Evolutionary conservation across 495 filamentous ascomycete species (phyloP).

Genomic region (Cryomyces antarcticus): DNA sequence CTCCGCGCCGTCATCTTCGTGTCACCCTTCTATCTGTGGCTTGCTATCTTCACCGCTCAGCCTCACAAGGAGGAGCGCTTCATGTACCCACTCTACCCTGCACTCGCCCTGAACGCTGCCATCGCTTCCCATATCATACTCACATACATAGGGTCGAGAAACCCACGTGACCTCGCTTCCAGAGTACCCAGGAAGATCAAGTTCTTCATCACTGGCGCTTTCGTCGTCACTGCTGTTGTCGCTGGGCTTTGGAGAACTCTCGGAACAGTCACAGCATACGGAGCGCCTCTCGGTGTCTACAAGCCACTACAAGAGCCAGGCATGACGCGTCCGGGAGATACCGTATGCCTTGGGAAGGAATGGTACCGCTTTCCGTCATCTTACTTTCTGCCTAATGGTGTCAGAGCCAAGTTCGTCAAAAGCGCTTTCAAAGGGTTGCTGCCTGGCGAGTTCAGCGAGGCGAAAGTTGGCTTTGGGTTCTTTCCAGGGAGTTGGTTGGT

Average conservation of each 20-base stretch:
- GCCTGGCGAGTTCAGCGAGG: conserved; percentile 75
- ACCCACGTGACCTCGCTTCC: conserved; percentile 41
- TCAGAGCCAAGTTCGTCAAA: conserved; percentile 70
- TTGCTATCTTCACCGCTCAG: conserved; percentile 74
- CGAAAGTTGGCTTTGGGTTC: conserved; percentile 34
- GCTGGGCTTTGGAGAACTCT: conserved; percentile 49
- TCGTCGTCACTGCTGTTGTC: conserved; percentile 35
- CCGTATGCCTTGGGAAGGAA: conserved; percentile 83
- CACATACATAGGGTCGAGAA: conserved; percentile 43
- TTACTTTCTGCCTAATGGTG: conserved; percentile 63
- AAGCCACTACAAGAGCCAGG: conserved; percentile 28
- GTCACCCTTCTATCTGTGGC: conserved; percentile 84
- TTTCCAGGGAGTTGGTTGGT: conserved; percentile 62
- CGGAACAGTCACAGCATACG: conserved; percentile 73
- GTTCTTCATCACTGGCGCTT: conserved; percentile 32
- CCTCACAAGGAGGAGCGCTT: conserved; percentile 98
- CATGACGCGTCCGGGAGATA: conserved; percentile 31
- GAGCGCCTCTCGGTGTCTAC: conserved; percentile 66
- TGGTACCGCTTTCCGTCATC: conserved; percentile 97
- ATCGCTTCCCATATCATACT: conserved; percentile 62
- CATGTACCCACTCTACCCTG: conserved; percentile 94
- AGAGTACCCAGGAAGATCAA: conserved; percentile 54
- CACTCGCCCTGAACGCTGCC: conserved; percentile 82
- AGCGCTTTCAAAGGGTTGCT: conserved; percentile 79
- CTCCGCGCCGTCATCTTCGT: conserved; percentile 58